These are phyloP conservation scores for Tremella fuciformis DNA, from an alignment of 768 basidiomycete species.

Conservation along the genomic window DNA sequence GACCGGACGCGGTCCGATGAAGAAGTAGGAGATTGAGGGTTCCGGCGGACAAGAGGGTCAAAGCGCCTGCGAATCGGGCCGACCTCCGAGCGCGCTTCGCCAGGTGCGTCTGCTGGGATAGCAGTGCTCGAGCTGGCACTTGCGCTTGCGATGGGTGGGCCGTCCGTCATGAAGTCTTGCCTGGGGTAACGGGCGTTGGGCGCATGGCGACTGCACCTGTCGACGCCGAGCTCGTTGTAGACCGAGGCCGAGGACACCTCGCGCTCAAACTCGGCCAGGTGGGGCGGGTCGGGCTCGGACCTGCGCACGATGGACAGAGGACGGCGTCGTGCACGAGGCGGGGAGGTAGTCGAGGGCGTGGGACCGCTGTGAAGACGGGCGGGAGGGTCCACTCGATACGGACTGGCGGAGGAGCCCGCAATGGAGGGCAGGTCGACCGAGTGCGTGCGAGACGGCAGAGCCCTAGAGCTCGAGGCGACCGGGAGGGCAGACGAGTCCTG, in stretches of 20 bases:
- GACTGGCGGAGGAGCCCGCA: not conserved
- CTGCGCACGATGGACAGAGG: not conserved
- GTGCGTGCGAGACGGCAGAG: not conserved
- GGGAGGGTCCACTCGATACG: not conserved
- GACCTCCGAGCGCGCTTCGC: not conserved
- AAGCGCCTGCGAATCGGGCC: constrained; percentile 2
- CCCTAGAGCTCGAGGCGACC: not conserved
- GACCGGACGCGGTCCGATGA: not conserved
- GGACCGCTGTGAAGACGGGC: not conserved
- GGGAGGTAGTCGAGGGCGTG: not conserved
- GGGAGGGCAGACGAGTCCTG: not conserved
- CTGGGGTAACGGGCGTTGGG: not conserved
- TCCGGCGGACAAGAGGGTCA: not conserved
- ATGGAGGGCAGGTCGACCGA: not conserved
- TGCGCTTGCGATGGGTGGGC: not conserved
- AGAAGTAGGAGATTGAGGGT: not conserved
- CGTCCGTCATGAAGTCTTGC: not conserved
- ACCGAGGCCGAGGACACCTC: not conserved
- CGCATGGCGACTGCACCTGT: not conserved
- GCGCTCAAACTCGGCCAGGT: constrained; percentile 2
- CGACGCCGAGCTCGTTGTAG: constrained; percentile 1
- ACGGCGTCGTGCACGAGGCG: not conserved
- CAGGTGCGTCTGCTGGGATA: not conserved
- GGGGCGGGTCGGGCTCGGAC: constrained; percentile 1
- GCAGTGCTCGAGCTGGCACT: not conserved